phyloP scores from a whole-genome alignment of 257 asterid genomes.

The Plantago elongata region DNA sequence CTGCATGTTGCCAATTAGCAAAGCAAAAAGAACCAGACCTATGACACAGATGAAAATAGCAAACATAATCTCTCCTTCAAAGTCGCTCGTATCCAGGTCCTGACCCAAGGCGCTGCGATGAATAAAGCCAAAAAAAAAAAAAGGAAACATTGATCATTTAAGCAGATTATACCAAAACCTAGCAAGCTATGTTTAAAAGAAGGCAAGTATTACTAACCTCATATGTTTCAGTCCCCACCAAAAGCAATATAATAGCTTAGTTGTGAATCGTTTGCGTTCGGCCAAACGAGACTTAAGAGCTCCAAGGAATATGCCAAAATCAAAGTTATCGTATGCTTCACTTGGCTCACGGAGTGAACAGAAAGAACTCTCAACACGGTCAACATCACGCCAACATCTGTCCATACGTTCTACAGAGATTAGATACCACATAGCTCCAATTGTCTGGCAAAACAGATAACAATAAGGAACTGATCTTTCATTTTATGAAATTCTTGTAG shows the following conservation, averaged over 20 bases:
- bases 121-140: neutral
- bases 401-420: slow-evolving; percentile 88
- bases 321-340: slow-evolving; percentile 57
- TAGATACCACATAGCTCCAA: slow-evolving; percentile 97
- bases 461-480: slow-evolving; percentile 9
- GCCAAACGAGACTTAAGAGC: slow-evolving; percentile 77
- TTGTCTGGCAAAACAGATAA: slow-evolving; percentile 57
- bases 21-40: slow-evolving; percentile 35
- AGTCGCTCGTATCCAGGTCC: slow-evolving; percentile 41
- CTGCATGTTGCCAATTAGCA: slow-evolving; percentile 51
- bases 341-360: slow-evolving; percentile 56
- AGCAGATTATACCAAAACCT: neutral
- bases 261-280: slow-evolving; percentile 51
- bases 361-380: slow-evolving; percentile 43
- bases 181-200: neutral
- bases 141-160: neutral
- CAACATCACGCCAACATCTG: slow-evolving; percentile 90
- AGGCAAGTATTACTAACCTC: slow-evolving; percentile 43
- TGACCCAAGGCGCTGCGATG: slow-evolving; percentile 44
- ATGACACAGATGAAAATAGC: slow-evolving; percentile 34
- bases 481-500: neutral
- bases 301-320: slow-evolving; percentile 87
- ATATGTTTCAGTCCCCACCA: slow-evolving; percentile 99
- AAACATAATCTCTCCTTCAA: slow-evolving; percentile 33
- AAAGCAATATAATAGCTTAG: slow-evolving; percentile 86